phyloP scores from a whole-genome alignment of 2,329 filamentous ascomycete genomes.

The Ceratocystis cacaofunesta region DNA sequence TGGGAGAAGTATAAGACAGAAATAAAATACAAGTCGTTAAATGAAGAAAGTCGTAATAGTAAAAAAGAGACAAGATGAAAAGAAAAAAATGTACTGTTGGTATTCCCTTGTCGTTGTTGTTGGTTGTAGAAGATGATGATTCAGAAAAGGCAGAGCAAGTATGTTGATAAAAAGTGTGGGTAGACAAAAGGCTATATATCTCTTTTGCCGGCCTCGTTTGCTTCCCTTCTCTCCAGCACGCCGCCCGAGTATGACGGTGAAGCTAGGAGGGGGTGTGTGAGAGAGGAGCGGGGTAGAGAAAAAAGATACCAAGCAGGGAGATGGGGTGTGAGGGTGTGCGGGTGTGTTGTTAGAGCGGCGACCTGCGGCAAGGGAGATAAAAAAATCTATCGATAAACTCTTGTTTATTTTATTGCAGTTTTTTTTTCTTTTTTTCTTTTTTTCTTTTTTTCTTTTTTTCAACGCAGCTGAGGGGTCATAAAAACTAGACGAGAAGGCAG shows the following conservation, averaged over 20 bases:
- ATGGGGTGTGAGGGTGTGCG: not conserved
- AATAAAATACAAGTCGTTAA: not conserved
- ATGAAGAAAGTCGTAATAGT: not conserved
- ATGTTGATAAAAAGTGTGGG: not conserved
- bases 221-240: not conserved
- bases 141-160: not conserved
- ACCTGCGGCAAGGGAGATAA: not conserved
- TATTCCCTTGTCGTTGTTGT: not conserved
- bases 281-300: not conserved
- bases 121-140: not conserved
- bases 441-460: not conserved
- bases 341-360: not conserved
- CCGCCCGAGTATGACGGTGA: not conserved
- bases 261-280: not conserved
- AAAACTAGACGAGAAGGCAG: slow-evolving; percentile 12
- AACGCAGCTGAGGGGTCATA: not conserved
- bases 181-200: slow-evolving; percentile 1
- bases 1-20: not conserved
- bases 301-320: not conserved
- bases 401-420: too few relatives aligned
- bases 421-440: too few relatives aligned
- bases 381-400: not conserved
- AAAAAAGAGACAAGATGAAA: not conserved
- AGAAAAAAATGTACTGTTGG: not conserved
- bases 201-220: not conserved